These are phyloP conservation scores for Zea mays DNA, from an alignment of 176 grass and related monocot species.

Conservation along the genomic window DNA sequence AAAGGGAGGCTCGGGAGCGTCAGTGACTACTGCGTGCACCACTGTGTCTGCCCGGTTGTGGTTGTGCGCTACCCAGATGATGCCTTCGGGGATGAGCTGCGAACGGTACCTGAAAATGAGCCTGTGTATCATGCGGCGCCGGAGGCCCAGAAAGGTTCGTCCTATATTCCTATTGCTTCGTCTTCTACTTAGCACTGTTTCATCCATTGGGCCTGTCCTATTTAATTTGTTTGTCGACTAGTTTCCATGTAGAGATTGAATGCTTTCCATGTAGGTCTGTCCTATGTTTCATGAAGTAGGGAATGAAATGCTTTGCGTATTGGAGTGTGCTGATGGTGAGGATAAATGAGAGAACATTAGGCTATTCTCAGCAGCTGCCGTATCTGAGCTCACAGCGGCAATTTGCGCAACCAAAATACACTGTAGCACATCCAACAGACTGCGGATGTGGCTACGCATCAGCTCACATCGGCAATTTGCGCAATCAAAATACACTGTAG, in stretches of 20 bases:
- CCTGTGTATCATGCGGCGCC: conserved; percentile 58
- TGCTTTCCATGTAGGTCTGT: too few relatives aligned
- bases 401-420: too few relatives aligned
- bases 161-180: background rate
- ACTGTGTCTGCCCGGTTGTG: conserved; percentile 84
- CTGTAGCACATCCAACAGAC: too few relatives aligned
- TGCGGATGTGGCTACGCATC: too few relatives aligned
- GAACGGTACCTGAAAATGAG: conserved; percentile 64
- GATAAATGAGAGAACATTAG: background rate
- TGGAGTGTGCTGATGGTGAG: background rate
- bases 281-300: background rate
- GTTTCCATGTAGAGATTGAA: background rate
- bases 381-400: too few relatives aligned
- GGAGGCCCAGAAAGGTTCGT: conserved; percentile 59
- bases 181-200: background rate
- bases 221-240: conserved; percentile 8
- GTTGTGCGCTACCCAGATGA: conserved; percentile 84
- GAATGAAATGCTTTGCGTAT: background rate
- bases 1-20: conserved; percentile 83
- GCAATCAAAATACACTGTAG: too few relatives aligned
- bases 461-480: too few relatives aligned
- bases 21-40: conserved; percentile 95
- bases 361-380: too few relatives aligned
- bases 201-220: background rate
- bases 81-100: conserved; percentile 41